Percentiles rank a stretch among this genome's conserved stretches.
Evolutionary conservation across 2,329 filamentous ascomycete genomes (phyloP).

Genomic region (Annulohypoxylon truncatum): DNA sequence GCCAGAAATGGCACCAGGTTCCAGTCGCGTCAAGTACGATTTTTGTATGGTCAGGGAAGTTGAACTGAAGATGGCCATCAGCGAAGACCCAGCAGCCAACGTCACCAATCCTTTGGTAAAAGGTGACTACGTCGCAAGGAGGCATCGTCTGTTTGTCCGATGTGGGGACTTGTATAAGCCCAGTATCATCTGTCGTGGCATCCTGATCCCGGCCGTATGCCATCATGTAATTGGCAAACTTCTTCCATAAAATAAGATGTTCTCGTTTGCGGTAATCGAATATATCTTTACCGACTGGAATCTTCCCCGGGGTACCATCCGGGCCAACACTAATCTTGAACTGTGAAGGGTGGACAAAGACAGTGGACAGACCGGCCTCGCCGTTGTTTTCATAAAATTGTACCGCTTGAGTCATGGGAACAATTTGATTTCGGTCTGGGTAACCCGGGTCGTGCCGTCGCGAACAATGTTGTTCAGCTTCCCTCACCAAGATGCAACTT

Average conservation of each 20-base stretch:
- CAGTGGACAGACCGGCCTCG: conserved; percentile 70
- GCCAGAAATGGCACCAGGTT: conserved; percentile 82
- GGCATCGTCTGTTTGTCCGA: conserved; percentile 57
- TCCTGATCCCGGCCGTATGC: conserved; percentile 78
- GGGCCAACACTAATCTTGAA: conserved; percentile 67
- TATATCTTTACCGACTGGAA: conserved; percentile 71
- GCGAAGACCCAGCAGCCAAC: conserved; percentile 85
- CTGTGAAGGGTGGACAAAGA: conserved; percentile 72
- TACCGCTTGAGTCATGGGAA: conserved; percentile 73
- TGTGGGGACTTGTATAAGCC: conserved; percentile 55
- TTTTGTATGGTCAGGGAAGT: conserved; percentile 90
- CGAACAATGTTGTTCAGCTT: conserved; percentile 77
- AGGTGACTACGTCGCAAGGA: conserved; percentile 73
- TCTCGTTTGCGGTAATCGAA: conserved; percentile 75
- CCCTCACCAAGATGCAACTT: conserved; percentile 76
- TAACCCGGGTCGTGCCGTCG: conserved; percentile 68
- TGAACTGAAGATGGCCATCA: conserved; percentile 86
- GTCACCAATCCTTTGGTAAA: conserved; percentile 84
- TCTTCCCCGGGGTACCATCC: conserved; percentile 70
- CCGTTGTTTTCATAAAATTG: conserved; percentile 81
- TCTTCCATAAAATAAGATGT: conserved; percentile 76
- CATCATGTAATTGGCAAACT: conserved; percentile 80
- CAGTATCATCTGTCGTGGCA: conserved; percentile 59
- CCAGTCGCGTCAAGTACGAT: conserved; percentile 80
- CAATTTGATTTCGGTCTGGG: conserved; percentile 67